These are phyloP conservation scores for Botrytis galanthina DNA, from an alignment of 2,329 filamentous ascomycete species.

Conservation along the genomic window DNA sequence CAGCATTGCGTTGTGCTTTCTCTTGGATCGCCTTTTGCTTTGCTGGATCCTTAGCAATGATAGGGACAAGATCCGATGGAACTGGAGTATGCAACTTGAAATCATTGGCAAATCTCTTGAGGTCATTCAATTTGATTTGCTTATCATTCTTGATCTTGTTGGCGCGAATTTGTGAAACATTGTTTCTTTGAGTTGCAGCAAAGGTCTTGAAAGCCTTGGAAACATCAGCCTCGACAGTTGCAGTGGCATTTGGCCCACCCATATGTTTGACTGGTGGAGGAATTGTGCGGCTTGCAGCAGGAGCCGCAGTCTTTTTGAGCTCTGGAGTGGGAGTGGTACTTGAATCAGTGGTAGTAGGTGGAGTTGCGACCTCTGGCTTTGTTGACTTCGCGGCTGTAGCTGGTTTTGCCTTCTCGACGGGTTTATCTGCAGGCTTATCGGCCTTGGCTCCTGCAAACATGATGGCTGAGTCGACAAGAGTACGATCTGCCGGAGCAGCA, in stretches of 20 bases:
- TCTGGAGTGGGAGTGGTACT: conserved; percentile 31
- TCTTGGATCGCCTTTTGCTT: conserved; percentile 94
- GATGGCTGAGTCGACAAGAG: conserved; percentile 80
- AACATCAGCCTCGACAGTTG: conserved; percentile 61
- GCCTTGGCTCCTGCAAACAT: conserved; percentile 73
- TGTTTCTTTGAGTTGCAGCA: conserved; percentile 54
- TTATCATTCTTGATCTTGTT: conserved; percentile 71
- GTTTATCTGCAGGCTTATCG: conserved; percentile 35
- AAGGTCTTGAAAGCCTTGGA: conserved; percentile 64
- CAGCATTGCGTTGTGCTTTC: conserved; percentile 75
- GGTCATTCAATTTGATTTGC: conserved; percentile 85
- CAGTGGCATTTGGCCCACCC: conserved; percentile 52
- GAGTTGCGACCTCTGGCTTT: conserved; percentile 33
- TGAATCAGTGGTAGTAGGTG: conserved; percentile 35
- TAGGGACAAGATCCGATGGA: conserved; percentile 85
- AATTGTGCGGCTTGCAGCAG: conserved; percentile 37
- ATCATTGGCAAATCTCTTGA: conserved; percentile 90
- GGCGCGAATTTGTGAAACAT: conserved; percentile 54
- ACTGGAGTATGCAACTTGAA: conserved; percentile 96
- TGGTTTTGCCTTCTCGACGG: conserved; percentile 33
- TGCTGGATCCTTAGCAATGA: conserved; percentile 91
- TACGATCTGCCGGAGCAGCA: conserved; percentile 2
- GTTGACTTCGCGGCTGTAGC: conserved; percentile 33
- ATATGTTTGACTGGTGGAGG: conserved; percentile 36
- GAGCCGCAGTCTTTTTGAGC: conserved; percentile 35